phyloP scores from a whole-genome alignment of 768 basidiomycete species.

The Pleurotus eryngii region DNA sequence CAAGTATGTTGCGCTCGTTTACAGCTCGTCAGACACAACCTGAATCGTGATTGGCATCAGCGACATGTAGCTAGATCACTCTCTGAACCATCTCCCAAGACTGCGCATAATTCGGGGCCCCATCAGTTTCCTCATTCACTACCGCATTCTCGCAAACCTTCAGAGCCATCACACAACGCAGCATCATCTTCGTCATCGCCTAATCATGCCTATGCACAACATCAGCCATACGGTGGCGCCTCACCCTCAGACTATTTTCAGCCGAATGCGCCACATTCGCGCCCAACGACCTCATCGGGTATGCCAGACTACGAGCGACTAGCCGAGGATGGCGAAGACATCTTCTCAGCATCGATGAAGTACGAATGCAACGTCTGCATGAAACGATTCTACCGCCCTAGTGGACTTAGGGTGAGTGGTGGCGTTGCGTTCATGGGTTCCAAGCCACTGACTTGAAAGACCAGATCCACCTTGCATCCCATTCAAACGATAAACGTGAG shows the following conservation, averaged over 20 bases:
- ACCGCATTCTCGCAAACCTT: conserved; percentile 6
- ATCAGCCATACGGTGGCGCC: background rate
- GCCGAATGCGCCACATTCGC: background rate
- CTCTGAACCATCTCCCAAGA: conserved; percentile 3
- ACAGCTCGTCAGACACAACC: no score
- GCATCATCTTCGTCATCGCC: background rate
- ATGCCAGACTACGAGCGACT: conserved; percentile 9
- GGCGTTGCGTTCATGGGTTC: conserved; percentile 11
- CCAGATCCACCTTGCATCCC: conserved; percentile 81
- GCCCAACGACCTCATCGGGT: conserved; percentile 4
- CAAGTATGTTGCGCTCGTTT: background rate
- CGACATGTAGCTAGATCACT: conserved; percentile 5
- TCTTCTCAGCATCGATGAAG: conserved; percentile 33
- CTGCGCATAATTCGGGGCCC: background rate
- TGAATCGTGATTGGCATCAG: background rate
- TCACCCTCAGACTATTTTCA: background rate
- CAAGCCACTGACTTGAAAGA: conserved; percentile 30
- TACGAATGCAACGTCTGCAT: conserved; percentile 79
- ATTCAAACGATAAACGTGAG: conserved; percentile 84
- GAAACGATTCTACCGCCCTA: conserved; percentile 79
- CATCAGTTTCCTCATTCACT: background rate
- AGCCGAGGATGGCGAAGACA: conserved; percentile 6
- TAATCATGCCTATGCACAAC: background rate
- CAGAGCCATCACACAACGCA: background rate
- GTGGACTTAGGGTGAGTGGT: conserved; percentile 66